Percentiles rank a stretch among this genome's conserved stretches.
Conservation (phyloP, 768 basidiomycete species). For the Harrya chromipes region DNA sequence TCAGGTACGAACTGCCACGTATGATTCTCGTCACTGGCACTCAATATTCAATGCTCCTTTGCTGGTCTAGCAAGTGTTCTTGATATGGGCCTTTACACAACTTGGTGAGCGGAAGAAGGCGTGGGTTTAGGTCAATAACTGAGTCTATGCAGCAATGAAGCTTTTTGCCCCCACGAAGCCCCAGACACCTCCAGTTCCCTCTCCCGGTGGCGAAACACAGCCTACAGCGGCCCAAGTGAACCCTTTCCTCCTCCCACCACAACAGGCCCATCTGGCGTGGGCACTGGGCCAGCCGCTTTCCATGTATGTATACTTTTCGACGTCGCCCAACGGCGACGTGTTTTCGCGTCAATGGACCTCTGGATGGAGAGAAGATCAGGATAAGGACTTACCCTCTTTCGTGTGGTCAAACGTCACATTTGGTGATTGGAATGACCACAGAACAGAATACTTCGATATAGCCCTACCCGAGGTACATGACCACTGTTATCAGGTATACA, state of each 20-base stretch:
- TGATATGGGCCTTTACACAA: conserved; percentile 66
- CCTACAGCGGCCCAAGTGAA: conserved; percentile 34
- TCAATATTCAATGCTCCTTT: conserved; percentile 7
- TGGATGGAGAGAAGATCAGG: conserved; percentile 45
- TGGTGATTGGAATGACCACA: conserved; percentile 68
- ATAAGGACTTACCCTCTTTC: conserved; percentile 58
- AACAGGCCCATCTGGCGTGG: conserved; percentile 57
- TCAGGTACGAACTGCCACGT: conserved; percentile 37
- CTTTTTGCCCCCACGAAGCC: conserved; percentile 38
- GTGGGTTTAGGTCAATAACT: neutral
- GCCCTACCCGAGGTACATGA: conserved; percentile 62
- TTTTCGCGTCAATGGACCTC: conserved; percentile 56
- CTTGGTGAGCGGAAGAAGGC: conserved; percentile 43
- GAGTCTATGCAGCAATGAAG: conserved; percentile 39
- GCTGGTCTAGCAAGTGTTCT: conserved; percentile 58
- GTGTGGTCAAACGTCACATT: conserved; percentile 77
- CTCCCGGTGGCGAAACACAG: conserved; percentile 21
- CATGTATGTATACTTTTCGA: conserved; percentile 74
- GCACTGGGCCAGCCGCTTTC: conserved; percentile 54
- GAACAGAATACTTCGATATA: conserved; percentile 55
- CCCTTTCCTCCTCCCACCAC: conserved; percentile 52
- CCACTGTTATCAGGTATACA: neutral
- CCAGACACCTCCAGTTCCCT: conserved; percentile 26
- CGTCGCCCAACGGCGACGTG: conserved; percentile 57
- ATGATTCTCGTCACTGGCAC: neutral